phyloP scores from a whole-genome alignment of 169 alveolate species.

The Plasmodium relictum region DNA sequence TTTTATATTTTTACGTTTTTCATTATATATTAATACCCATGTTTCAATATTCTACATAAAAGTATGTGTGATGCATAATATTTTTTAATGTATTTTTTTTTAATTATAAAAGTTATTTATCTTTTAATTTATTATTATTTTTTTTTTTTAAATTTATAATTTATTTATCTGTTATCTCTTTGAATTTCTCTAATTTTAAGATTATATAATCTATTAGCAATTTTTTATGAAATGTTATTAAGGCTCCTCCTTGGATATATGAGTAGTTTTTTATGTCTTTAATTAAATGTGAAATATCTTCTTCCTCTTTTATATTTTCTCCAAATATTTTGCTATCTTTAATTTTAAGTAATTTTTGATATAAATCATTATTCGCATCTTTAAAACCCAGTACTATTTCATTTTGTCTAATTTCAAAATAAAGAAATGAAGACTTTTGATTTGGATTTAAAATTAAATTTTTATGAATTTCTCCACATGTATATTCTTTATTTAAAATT shows the following conservation, averaged over 20 bases:
- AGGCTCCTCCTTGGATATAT: constrained; percentile 68
- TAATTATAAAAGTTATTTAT: not conserved
- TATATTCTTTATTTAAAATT: constrained; percentile 41
- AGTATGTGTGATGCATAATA: no score
- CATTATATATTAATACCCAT: no score
- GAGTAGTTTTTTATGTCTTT: constrained; percentile 67
- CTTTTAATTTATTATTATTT: constrained; percentile 2
- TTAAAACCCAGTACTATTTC: constrained; percentile 63
- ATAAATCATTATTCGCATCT: constrained; percentile 58
- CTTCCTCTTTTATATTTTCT: constrained; percentile 8
- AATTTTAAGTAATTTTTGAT: constrained; percentile 37
- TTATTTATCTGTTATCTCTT: constrained; percentile 14
- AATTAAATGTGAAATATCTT: constrained; percentile 43
- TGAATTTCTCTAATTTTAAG: constrained; percentile 15
- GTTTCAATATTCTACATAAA: no score
- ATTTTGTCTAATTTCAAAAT: constrained; percentile 26
- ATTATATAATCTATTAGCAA: constrained; percentile 22
- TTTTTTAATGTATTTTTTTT: no score
- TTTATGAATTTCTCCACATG: constrained; percentile 55
- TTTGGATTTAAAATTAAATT: constrained; percentile 58
- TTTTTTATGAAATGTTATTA: constrained; percentile 38
- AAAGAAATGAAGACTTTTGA: constrained; percentile 41
- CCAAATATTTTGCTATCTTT: constrained; percentile 58
- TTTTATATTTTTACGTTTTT: no score
- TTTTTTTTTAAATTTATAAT: not conserved